Evolutionary conservation across 2,329 filamentous ascomycete species (phyloP).

Genomic region (Fusarium sp.): DNA sequence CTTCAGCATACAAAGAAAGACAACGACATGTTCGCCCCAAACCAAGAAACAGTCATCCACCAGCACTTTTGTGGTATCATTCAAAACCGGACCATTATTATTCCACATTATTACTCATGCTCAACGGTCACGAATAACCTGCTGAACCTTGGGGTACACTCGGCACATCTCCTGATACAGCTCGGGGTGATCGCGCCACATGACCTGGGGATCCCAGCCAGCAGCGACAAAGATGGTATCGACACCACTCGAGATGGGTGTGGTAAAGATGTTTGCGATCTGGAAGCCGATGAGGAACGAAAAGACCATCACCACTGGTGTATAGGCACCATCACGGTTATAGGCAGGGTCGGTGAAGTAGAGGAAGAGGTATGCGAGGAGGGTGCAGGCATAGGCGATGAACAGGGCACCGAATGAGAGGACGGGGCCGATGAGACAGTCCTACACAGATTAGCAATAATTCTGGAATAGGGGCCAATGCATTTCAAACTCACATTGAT

Average conservation of each 20-base stretch:
- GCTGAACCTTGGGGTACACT: constrained; percentile 86
- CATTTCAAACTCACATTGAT: constrained; percentile 73
- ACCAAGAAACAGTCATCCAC: neutral
- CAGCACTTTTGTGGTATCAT: constrained; percentile 29
- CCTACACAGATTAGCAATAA: constrained; percentile 52
- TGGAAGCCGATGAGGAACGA: constrained; percentile 91
- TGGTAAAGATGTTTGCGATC: constrained; percentile 90
- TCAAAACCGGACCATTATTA: neutral
- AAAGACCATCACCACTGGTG: constrained; percentile 83
- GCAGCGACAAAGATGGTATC: constrained; percentile 91
- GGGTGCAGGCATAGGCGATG: constrained; percentile 83
- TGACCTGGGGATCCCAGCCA: constrained; percentile 76
- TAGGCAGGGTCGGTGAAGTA: constrained; percentile 84
- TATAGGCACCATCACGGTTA: constrained; percentile 76
- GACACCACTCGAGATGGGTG: constrained; percentile 87
- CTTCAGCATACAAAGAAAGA: neutral
- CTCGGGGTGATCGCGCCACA: constrained; percentile 84
- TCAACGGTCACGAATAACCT: constrained; percentile 68
- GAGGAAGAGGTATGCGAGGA: constrained; percentile 90
- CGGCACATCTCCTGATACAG: constrained; percentile 82
- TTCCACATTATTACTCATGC: neutral
- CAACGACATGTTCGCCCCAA: too few relatives aligned
- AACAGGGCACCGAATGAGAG: constrained; percentile 84
- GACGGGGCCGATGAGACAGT: constrained; percentile 83
- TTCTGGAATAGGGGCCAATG: rapidly evolving